These are phyloP conservation scores for Globisporangium abappressorium DNA, from an alignment of 352 stramenopile species.

Conservation along the genomic window DNA sequence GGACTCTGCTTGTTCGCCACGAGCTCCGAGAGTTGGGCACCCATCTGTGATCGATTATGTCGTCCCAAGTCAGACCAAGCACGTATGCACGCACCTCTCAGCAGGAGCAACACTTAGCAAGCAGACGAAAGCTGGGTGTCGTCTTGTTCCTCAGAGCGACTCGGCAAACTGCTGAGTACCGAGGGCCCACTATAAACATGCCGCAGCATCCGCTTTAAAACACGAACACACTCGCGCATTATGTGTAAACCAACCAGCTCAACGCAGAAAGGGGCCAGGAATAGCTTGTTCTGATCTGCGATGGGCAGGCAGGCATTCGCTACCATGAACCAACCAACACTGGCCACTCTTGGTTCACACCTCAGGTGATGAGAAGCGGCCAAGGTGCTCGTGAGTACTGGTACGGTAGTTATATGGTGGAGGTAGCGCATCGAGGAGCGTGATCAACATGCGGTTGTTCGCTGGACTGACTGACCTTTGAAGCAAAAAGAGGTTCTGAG, in stretches of 20 bases:
- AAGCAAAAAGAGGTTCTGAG: too few relatives aligned
- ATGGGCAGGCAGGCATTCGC: not conserved
- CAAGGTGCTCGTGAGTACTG: not conserved
- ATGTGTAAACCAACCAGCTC: not conserved
- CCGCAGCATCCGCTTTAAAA: not conserved
- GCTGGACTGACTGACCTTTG: too few relatives aligned
- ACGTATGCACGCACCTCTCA: not conserved
- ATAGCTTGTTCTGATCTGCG: not conserved
- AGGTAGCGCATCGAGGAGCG: too few relatives aligned
- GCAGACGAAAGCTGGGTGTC: not conserved
- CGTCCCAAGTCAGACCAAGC: not conserved
- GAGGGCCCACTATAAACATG: not conserved
- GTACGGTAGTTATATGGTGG: too few relatives aligned
- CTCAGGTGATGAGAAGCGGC: not conserved
- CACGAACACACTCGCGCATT: not conserved
- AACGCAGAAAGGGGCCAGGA: not conserved
- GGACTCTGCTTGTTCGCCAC: conserved; percentile 13
- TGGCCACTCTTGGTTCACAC: not conserved
- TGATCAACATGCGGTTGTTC: too few relatives aligned
- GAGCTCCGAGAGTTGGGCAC: conserved; percentile 12
- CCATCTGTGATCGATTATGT: conserved; percentile 11
- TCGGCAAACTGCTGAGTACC: not conserved
- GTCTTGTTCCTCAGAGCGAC: not conserved
- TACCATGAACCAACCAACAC: not conserved
- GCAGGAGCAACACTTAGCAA: not conserved